These are phyloP conservation scores for Forsythia viridissima DNA, from an alignment of 257 asterid genomes.

Conservation along the genomic window DNA sequence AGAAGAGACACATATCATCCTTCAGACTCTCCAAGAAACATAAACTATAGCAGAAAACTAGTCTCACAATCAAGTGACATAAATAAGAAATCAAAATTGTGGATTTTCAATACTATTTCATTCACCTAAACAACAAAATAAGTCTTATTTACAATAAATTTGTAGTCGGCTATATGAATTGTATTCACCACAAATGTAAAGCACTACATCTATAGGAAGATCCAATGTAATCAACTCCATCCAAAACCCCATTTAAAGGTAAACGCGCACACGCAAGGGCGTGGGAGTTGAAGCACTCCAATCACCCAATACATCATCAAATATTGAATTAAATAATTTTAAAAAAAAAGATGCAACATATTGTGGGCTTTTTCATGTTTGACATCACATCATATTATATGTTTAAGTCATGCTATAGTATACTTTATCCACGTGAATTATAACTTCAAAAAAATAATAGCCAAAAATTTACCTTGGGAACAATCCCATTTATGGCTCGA, in stretches of 20 bases:
- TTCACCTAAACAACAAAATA: background rate
- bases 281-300: background rate
- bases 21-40: background rate
- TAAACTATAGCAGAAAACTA: conserved; percentile 8
- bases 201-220: background rate
- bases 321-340: background rate
- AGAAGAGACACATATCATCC: background rate
- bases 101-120: background rate
- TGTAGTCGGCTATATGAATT: background rate
- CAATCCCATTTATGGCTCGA: conserved; percentile 81
- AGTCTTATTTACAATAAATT: background rate
- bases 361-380: background rate
- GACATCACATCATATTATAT: background rate
- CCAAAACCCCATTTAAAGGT: background rate
- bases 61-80: conserved; percentile 10
- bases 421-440: background rate
- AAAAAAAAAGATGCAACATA: background rate
- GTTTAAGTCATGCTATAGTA: background rate
- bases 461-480: conserved; percentile 68
- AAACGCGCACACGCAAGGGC: background rate
- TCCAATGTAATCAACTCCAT: background rate
- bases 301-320: background rate
- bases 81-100: background rate
- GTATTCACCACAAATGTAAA: background rate
- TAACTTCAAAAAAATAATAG: background rate